Evolutionary conservation across 2,329 filamentous ascomycete species (phyloP).

Genomic region (Polychaeton citri): DNA sequence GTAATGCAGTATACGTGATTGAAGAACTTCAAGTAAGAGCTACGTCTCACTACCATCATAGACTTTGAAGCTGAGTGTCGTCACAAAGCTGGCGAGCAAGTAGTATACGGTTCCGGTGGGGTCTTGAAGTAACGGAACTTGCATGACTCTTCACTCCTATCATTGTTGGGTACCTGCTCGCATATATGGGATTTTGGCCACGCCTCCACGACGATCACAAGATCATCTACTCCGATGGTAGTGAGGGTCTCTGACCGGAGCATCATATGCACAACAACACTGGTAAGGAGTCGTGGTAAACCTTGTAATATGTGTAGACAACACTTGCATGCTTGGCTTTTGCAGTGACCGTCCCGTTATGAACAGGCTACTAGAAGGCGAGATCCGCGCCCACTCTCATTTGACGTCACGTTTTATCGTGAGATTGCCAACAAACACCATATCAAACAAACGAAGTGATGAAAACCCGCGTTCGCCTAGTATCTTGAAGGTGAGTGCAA

Average conservation of each 20-base stretch:
- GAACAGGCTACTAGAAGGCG: background rate
- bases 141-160: constrained; percentile 27
- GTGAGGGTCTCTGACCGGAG: constrained; percentile 43
- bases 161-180: constrained; percentile 51
- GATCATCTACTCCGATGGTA: constrained; percentile 31
- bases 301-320: background rate
- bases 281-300: background rate
- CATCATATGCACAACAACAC: constrained; percentile 40
- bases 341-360: background rate
- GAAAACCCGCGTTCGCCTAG: background rate
- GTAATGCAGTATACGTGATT: constrained; percentile 51
- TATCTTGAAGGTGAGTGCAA: background rate
- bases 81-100: constrained; percentile 39
- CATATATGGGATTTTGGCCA: constrained; percentile 46
- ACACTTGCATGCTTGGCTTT: background rate
- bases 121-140: constrained; percentile 50
- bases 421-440: background rate
- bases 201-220: constrained; percentile 19
- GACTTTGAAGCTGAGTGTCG: constrained; percentile 60
- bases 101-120: constrained; percentile 59
- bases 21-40: constrained; percentile 54
- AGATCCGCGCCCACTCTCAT: background rate
- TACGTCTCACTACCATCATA: constrained; percentile 61
- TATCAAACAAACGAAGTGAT: background rate
- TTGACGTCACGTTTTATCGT: background rate